Base-by-base conservation (phyloP, 106 monocot species). In the Apostasia ramifera region DNA sequence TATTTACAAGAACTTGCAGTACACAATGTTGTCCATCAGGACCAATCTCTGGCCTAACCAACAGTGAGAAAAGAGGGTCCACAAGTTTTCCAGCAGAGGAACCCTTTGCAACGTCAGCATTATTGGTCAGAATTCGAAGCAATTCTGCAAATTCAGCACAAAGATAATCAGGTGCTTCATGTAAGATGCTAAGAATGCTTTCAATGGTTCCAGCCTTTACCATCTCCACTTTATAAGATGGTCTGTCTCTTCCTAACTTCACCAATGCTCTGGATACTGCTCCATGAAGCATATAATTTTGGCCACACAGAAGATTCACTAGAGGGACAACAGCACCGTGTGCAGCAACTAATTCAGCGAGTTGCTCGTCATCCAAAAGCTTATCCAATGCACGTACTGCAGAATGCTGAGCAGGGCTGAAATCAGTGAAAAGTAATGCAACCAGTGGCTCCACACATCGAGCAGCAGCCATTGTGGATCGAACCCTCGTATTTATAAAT, bases 151-250 rank as follows among this genome's bases (percentile, higher is more conserved):
- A 73, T 67, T 90, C 93, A 48, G 79, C 53, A 69, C 87, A 87
- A 37, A 98, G 92, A 71, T 83, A 93, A 81, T 93, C 90, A 50
- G 97, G 97, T 49, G 92, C 89, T 59, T 98, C 92, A 47, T 73
- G 75, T 40, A 99, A 90, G 65, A 99, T 81, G 55, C 76, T 78
- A 10, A 93, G 87, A 40, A 90, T 72, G 75, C 88, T 85, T 77
- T 99, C 98, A 57, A 99, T 85, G 1, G 86, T 90, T 63, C 93
- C 93, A 72, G 85, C 83, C 69, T 93, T 90, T 12, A 90, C 98
- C 98, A 99, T 99, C 72, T 99, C 98, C 68, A 84, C 72, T 78
- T 99, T 99, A 73, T 83, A 90, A 71, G 83, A 83, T 67, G 98
- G 98, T 47, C 90, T 73, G 67, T 98, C 92, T 73, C 84, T 93